Conservation (phyloP, 73 alveolate genomes). For the Tetrahymena elliotti region DNA sequence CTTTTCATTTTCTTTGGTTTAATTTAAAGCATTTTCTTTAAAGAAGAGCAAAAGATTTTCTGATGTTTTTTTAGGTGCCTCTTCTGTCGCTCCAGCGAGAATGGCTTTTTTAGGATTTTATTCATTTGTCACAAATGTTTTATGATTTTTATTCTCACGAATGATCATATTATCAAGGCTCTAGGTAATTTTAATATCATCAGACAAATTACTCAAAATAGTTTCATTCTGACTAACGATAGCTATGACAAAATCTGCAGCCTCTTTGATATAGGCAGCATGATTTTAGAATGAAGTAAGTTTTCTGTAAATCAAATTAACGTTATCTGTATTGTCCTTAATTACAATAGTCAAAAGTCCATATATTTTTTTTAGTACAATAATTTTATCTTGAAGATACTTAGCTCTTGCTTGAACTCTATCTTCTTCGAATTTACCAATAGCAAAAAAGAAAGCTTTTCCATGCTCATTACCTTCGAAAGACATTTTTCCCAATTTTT, state of each 20-base stretch:
- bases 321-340: slow-evolving; percentile 30
- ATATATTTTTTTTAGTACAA: slow-evolving; percentile 22
- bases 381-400: slow-evolving; percentile 4
- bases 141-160: too few species aligned
- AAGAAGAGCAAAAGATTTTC: background rate
- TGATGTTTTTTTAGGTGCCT: background rate
- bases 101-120: too few species aligned
- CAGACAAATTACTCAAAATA: slow-evolving; percentile 12
- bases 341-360: slow-evolving; percentile 8
- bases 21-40: background rate
- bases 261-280: slow-evolving; percentile 35
- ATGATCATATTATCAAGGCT: background rate
- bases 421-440: background rate
- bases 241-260: slow-evolving; percentile 33
- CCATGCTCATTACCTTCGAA: background rate
- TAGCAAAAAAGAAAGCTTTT: background rate
- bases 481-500: background rate
- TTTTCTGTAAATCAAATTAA: slow-evolving; percentile 3
- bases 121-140: too few species aligned
- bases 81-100: slow-evolving; percentile 1
- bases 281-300: slow-evolving; percentile 16
- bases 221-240: slow-evolving; percentile 16
- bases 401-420: background rate
- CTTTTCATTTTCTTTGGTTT: background rate
- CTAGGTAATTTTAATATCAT: background rate